These are phyloP conservation scores for Pichia phayaonensis DNA, from an alignment of 805 yeast species.

Conservation along the genomic window DNA sequence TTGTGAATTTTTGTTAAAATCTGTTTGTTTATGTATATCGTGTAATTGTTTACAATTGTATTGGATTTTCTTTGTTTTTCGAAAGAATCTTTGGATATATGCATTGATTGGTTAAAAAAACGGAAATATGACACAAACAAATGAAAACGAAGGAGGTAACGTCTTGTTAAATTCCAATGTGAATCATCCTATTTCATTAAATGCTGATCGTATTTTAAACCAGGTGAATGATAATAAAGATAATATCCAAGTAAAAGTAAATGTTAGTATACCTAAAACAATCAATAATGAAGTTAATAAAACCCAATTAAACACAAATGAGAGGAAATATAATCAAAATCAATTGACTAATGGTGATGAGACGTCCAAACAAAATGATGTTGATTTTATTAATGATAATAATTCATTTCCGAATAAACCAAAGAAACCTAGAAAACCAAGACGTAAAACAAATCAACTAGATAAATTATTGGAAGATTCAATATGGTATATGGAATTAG, in stretches of 20 bases:
- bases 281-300: not conserved
- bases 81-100: not conserved
- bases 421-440: not conserved
- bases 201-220: not conserved
- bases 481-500: constrained; percentile 22
- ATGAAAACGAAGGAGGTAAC: not conserved
- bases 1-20: too few relatives aligned
- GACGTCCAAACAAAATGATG: not conserved
- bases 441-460: not conserved
- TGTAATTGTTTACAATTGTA: not conserved
- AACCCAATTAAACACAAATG: not conserved
- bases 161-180: not conserved
- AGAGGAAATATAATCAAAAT: not conserved
- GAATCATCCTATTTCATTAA: not conserved
- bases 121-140: not conserved
- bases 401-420: not conserved
- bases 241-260: not conserved
- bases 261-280: not conserved
- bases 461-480: constrained; percentile 13
- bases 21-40: not conserved
- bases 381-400: too few relatives aligned
- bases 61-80: too few relatives aligned
- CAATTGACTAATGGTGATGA: not conserved
- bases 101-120: not conserved
- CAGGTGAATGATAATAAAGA: not conserved